Conservation (phyloP, 2,329 filamentous ascomycete genomes). For the Diaporthe longicolla region DNA sequence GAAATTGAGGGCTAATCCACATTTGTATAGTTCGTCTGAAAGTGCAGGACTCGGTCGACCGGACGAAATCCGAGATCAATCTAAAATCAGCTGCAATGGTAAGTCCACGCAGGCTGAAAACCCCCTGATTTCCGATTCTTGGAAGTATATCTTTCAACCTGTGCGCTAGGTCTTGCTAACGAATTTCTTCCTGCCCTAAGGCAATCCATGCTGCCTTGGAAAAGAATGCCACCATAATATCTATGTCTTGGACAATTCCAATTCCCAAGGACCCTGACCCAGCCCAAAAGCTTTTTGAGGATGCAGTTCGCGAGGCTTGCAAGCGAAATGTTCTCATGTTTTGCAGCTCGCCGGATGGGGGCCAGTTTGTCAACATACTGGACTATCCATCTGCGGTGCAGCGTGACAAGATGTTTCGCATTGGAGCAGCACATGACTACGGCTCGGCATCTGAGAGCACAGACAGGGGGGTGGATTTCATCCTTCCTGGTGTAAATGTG, state of each 20-base stretch:
- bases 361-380: rapidly evolving
- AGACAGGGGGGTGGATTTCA: background rate
- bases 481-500: background rate
- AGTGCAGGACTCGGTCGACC: background rate
- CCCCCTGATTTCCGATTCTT: background rate
- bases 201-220: background rate
- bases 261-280: rapidly evolving
- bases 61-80: background rate
- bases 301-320: rapidly evolving
- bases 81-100: constrained; percentile 2
- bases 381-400: background rate
- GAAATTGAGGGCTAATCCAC: background rate
- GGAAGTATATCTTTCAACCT: background rate
- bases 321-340: background rate
- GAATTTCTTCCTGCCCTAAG: background rate
- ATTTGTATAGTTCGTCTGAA: background rate
- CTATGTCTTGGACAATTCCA: constrained; percentile 9
- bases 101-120: background rate
- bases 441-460: rapidly evolving
- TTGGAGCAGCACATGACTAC: background rate
- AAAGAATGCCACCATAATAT: constrained; percentile 10
- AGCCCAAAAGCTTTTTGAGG: background rate
- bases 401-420: background rate
- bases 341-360: constrained; percentile 3
- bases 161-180: background rate